phyloP scores from a whole-genome alignment of 305 asterid genomes.

The Ilex paraguariensis region DNA sequence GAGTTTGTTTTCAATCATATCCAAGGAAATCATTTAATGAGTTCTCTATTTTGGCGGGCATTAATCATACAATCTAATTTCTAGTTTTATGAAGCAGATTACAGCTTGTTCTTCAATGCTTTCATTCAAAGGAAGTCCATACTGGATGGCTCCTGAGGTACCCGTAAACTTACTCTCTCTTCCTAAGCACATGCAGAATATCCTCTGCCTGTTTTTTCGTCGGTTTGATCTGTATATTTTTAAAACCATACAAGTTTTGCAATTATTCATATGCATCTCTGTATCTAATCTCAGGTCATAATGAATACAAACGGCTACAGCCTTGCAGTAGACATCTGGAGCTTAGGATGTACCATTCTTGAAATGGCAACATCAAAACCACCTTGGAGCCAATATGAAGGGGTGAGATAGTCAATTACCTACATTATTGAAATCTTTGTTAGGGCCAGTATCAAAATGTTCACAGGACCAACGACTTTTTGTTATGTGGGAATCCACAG shows the following conservation, averaged over 20 bases:
- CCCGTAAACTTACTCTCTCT: too few species aligned
- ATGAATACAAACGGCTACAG: slow-evolving; percentile 86
- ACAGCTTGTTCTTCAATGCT: slow-evolving; percentile 69
- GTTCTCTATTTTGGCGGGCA: neutral
- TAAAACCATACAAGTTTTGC: neutral
- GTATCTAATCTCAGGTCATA: slow-evolving; percentile 56
- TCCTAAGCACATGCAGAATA: neutral
- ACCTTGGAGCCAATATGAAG: slow-evolving; percentile 98
- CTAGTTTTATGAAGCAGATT: slow-evolving; percentile 42
- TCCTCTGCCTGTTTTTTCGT: neutral
- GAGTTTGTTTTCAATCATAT: too few species aligned
- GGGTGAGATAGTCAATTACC: slow-evolving; percentile 42
- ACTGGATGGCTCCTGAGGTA: slow-evolving; percentile 99
- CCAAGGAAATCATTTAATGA: too few species aligned
- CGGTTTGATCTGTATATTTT: neutral
- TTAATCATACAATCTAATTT: slow-evolving; percentile 3
- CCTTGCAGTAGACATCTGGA: slow-evolving; percentile 95
- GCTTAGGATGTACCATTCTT: slow-evolving; percentile 94
- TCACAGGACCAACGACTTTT: neutral
- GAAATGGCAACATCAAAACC: slow-evolving; percentile 95
- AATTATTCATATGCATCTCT: slow-evolving; percentile 6
- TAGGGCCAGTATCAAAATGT: slow-evolving; percentile 4
- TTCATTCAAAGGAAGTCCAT: slow-evolving; percentile 98
- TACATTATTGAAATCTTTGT: neutral
- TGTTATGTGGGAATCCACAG: slow-evolving; percentile 33